Evolutionary conservation across 345 rosid genomes (phyloP).

Genomic region (Lenwebbia sp.): DNA sequence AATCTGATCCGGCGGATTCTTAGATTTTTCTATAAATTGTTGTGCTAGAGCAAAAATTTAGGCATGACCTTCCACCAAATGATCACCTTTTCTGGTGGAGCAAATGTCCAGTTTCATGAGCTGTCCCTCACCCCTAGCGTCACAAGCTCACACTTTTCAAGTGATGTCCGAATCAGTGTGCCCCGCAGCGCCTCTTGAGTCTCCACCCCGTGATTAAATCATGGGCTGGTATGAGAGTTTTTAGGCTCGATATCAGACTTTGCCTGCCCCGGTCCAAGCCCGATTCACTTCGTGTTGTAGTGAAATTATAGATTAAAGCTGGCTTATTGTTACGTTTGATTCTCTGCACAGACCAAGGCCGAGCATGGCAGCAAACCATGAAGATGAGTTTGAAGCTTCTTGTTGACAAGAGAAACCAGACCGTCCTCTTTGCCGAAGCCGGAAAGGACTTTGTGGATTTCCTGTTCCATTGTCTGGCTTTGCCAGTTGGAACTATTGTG

Average conservation of each 20-base stretch:
- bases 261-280: no score
- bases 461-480: background rate
- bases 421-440: constrained; percentile 2
- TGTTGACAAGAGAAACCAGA: background rate
- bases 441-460: constrained; percentile 5
- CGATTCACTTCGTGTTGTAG: no score
- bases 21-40: background rate
- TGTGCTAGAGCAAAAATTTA: background rate
- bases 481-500: constrained; percentile 9
- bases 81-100: background rate
- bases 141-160: background rate
- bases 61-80: background rate
- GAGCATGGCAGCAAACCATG: background rate
- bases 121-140: background rate
- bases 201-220: no score
- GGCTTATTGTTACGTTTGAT: no score
- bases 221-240: no score
- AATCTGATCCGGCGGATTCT: no score
- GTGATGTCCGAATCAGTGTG: background rate
- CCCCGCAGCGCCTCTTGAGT: background rate
- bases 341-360: no score
- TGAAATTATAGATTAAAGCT: no score
- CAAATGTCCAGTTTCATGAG: background rate
- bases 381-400: background rate
- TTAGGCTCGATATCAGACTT: no score